Evolutionary conservation across 306 rosid species (phyloP).

Genomic region (Benincasa hispida): DNA sequence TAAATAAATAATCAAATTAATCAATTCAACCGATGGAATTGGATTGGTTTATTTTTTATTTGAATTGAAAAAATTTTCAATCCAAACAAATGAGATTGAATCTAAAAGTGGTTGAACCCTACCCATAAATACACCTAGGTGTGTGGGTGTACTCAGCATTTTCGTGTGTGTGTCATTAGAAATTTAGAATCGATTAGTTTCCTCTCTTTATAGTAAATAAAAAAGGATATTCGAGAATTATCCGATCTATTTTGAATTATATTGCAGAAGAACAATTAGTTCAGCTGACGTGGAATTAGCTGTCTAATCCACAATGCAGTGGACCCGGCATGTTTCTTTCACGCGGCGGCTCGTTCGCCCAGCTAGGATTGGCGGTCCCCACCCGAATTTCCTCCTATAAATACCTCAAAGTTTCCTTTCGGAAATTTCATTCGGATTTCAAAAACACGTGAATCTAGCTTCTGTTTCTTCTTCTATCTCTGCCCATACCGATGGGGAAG

Average conservation of each 20-base stretch:
- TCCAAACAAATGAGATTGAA: too few relatives aligned
- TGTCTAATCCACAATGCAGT: neutral
- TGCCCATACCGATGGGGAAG: neutral
- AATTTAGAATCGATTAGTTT: neutral
- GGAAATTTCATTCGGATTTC: neutral
- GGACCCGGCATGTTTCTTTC: neutral
- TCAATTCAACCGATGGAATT: too few relatives aligned
- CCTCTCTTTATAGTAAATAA: neutral
- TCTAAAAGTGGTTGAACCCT: too few relatives aligned
- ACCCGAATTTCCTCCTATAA: neutral
- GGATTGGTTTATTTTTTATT: too few relatives aligned
- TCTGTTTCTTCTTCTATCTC: neutral
- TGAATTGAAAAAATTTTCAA: too few relatives aligned
- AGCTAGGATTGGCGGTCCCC: neutral
- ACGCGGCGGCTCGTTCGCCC: slow-evolving; percentile 4
- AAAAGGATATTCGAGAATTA: neutral
- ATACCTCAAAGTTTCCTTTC: neutral
- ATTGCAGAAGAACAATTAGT: neutral
- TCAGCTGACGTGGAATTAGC: slow-evolving; percentile 3
- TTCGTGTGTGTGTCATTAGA: neutral
- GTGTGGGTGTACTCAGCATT: neutral
- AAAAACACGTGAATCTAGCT: neutral
- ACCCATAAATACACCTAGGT: too few relatives aligned
- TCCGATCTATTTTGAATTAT: neutral
- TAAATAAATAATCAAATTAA: too few relatives aligned